phyloP scores from a whole-genome alignment of 2,329 filamentous ascomycete genomes.

The Pseudogymnoascus sp. region DNA sequence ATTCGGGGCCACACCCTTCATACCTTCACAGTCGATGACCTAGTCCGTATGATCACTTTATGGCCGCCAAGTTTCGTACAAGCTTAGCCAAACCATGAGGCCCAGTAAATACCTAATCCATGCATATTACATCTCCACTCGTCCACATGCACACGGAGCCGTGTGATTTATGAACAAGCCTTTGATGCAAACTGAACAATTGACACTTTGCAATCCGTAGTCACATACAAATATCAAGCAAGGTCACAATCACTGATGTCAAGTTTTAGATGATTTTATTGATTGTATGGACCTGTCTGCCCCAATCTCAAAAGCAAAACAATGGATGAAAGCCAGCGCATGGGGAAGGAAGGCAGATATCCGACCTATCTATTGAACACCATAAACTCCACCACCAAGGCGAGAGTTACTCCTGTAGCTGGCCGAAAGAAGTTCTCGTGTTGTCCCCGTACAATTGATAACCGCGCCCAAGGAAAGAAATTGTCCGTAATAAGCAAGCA shows the following conservation, averaged over 20 bases:
- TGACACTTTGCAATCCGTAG: neutral
- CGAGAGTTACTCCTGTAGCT: neutral
- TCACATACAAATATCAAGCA: neutral
- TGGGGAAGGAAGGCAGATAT: neutral
- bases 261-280: neutral
- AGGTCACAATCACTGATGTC: neutral
- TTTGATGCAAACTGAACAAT: neutral
- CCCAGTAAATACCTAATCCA: neutral
- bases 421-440: neutral
- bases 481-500: constrained; percentile 11
- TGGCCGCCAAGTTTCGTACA: neutral
- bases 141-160: neutral
- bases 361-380: neutral
- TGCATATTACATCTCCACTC: neutral
- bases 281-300: neutral
- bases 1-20: neutral
- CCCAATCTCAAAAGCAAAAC: neutral
- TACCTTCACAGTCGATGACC: neutral
- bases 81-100: neutral
- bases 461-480: constrained; percentile 10
- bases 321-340: neutral
- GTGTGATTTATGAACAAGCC: neutral
- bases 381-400: constrained; percentile 3
- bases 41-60: neutral
- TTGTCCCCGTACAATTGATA: neutral